These are phyloP conservation scores for Leucocoprinus leucothites DNA, from an alignment of 768 basidiomycete genomes.

Conservation along the genomic window DNA sequence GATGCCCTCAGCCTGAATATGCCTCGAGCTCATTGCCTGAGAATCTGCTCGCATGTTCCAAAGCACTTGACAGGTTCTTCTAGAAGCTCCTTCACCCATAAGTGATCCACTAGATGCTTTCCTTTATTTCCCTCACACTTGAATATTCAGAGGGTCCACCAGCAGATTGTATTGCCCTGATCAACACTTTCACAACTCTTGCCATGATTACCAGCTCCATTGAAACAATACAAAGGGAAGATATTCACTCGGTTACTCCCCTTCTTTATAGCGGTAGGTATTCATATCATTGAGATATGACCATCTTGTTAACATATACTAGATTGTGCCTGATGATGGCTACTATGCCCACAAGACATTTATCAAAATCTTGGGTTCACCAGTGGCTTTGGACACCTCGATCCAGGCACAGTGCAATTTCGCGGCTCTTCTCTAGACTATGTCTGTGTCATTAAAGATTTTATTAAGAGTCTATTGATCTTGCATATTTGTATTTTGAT, in stretches of 20 bases:
- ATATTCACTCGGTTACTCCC: constrained; percentile 75
- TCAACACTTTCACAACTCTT: constrained; percentile 62
- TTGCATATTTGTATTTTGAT: too few relatives aligned
- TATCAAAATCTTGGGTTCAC: too few relatives aligned
- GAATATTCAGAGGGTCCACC: constrained; percentile 45
- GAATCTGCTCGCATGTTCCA: constrained; percentile 79
- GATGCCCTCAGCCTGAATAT: constrained; percentile 42
- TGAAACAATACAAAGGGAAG: constrained; percentile 57
- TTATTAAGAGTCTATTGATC: too few relatives aligned
- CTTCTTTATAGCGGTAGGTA: constrained; percentile 77
- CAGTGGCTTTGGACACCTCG: too few relatives aligned
- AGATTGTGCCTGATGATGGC: too few relatives aligned
- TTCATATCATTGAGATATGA: too few relatives aligned
- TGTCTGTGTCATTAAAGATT: too few relatives aligned
- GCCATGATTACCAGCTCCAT: constrained; percentile 55
- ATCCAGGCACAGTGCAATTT: too few relatives aligned
- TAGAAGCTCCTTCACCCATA: constrained; percentile 52
- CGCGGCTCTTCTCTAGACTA: too few relatives aligned
- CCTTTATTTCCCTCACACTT: background rate
- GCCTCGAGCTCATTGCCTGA: constrained; percentile 65
- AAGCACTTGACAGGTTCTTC: constrained; percentile 64
- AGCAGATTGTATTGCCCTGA: constrained; percentile 58
- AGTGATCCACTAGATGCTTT: constrained; percentile 11
- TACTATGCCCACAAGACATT: too few relatives aligned
- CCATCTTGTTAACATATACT: too few relatives aligned